Conservation (phyloP, 139 green algal species). For the Volvox reticuliferus region DNA sequence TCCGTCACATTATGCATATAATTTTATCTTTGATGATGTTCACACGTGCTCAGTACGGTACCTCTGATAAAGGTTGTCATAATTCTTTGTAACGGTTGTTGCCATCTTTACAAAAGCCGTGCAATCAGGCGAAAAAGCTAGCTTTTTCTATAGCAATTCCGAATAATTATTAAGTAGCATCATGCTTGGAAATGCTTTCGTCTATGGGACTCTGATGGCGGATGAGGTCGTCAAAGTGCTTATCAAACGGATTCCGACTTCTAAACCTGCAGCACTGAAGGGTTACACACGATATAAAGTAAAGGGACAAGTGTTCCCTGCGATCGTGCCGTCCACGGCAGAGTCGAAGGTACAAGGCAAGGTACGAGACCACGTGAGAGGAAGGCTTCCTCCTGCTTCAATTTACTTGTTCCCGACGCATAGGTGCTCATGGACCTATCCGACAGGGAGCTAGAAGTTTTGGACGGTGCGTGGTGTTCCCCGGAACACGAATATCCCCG, state of each 20-base stretch:
- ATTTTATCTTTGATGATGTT: no score
- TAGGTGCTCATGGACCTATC: conserved; percentile 75
- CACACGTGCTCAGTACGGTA: no score
- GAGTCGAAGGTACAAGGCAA: conserved; percentile 54
- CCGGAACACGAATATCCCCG: not conserved
- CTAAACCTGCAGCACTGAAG: conserved; percentile 57
- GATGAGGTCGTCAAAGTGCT: conserved; percentile 72
- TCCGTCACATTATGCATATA: no score
- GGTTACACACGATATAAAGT: conserved; percentile 75
- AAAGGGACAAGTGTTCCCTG: conserved; percentile 75
- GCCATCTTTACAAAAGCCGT: no score
- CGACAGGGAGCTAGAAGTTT: conserved; percentile 70
- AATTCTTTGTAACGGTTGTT: no score
- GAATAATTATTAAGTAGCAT: not conserved
- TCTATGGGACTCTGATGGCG: conserved; percentile 55
- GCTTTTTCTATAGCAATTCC: no score
- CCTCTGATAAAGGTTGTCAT: no score
- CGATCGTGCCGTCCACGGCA: conserved; percentile 52
- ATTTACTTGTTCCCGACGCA: not conserved
- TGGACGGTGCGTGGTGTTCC: conserved; percentile 64
- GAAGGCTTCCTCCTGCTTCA: not conserved
- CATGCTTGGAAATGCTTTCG: conserved; percentile 43
- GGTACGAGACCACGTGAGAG: conserved; percentile 35
- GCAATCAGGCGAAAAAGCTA: no score
- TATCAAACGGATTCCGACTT: conserved; percentile 64